Evolutionary conservation across 352 stramenopile genomes (phyloP), one percentile per base, ranked within the genome.

Genomic region (Globisporangium parvum): DNA sequence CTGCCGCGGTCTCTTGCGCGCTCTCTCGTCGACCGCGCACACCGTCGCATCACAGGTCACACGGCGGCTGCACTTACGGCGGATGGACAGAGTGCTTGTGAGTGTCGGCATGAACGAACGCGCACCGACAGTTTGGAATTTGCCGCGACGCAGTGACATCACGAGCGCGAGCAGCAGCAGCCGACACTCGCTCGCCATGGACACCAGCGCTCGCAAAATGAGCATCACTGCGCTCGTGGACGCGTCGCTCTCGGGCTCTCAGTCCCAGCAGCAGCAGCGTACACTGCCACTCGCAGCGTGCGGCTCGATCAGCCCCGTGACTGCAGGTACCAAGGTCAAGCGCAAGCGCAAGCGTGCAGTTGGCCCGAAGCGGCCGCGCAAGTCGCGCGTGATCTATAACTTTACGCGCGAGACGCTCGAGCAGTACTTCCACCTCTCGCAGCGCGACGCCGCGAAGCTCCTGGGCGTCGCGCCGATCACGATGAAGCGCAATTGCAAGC

Each of bases 401-500:
- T 81, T 81, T 48, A 70, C 71, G 40, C 73, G 62, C 26, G 69
- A 79, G 35, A 66, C 78, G 49, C 73, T 80, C 62, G 64, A 66
- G 54, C 63, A 78, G 62, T 81, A 79, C 69, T 80, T 53, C 21
- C 73, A 72, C 48, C 74, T 85, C 59, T 75, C 71, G 20, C 74
- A 85, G 47, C 71, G 74, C 26, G 65, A 80, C 45, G 74, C 74
- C 14, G 74, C 74, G 3, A 71, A 79, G 51, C 62, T 71, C 47
- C 62, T 85, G 49, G 74, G 74, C 21, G 71, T 81, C 17, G 70
- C 74, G 31, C 76, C 73, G 15, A 76, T 85, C 44, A 85, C 74
- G 45, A 69, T 85, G 51, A 84, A 84, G 59, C 65, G 74, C 57
- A 84, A 80, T 56, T 84, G 74, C 49, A 77, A 76, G 24, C 74